Evolutionary conservation across 2,329 filamentous ascomycete genomes (phyloP).

Genomic region (Fusarium setosum): DNA sequence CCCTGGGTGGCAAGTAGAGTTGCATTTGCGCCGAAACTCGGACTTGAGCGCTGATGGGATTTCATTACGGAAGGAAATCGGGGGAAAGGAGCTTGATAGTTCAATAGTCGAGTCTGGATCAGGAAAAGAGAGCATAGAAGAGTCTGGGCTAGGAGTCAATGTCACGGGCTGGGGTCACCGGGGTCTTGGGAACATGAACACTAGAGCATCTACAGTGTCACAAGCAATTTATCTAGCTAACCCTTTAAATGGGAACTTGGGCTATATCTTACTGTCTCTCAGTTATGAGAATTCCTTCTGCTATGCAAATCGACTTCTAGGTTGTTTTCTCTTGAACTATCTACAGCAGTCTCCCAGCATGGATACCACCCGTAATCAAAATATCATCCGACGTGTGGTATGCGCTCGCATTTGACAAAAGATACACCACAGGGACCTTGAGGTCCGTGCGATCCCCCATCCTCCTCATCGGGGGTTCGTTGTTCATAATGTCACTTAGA

Average conservation of each 20-base stretch:
- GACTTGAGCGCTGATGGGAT: neutral
- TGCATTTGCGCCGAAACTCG: neutral
- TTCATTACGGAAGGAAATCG: too few relatives aligned
- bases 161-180: too few relatives aligned
- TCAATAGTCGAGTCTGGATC: too few relatives aligned
- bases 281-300: too few relatives aligned
- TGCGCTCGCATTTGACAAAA: conserved; percentile 53
- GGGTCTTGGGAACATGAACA: too few relatives aligned
- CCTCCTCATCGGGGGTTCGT: conserved; percentile 52
- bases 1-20: neutral
- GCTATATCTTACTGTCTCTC: too few relatives aligned
- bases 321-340: neutral
- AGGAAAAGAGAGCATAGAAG: too few relatives aligned
- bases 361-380: conserved; percentile 51
- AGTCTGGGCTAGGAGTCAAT: too few relatives aligned
- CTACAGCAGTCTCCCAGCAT: conserved; percentile 38
- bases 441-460: conserved; percentile 53
- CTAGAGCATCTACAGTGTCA: too few relatives aligned
- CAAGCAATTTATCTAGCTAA: too few relatives aligned
- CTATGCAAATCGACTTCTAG: neutral
- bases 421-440: conserved; percentile 53
- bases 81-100: too few relatives aligned
- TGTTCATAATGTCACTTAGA: conserved; percentile 50
- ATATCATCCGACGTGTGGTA: conserved; percentile 55
- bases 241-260: too few relatives aligned